Base-by-base conservation (phyloP, 495 filamentous ascomycete genomes). In the Zalerion maritima region DNA sequence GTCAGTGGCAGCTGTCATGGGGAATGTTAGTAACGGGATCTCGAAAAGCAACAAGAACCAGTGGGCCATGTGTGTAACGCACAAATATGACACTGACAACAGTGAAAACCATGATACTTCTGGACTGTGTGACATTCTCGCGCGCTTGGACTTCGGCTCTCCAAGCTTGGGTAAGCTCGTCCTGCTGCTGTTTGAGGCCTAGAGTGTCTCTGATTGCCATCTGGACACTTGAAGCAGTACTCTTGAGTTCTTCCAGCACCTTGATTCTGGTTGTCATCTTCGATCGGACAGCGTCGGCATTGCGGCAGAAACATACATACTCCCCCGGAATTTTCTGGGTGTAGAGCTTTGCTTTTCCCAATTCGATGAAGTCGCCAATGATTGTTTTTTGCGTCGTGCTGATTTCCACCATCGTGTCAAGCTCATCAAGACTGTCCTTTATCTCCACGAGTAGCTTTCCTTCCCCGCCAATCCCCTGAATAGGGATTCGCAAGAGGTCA, bases 21-120 rank as follows among this genome's bases (percentile, higher is more conserved):
- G n/a, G n/a, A n/a, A 5, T 11, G 17, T 31, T 7, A 38, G 7
- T 14, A 16, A 31, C 25, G n/a, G n/a, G n/a, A 20, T 9, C n/a
- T 19, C 18, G 12, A 6, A n/a, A n/a, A n/a, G n/a, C n/a, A n/a
- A n/a, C n/a, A n/a, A n/a, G n/a, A n/a, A n/a, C n/a, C n/a, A n/a
- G 22, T 31, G 5, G 19, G 21, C n/a, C n/a, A 14, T 12, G 5
- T 6, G 17, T 16, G 10, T 4, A 10, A 38, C 53, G 41, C 29
- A 62, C 50, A 30, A 63, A 63, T 3, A 75, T 58, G 22, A 75
- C 71, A 2, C 67, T 74, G 35, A 75, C 62, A 10, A 75, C 56
- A 0, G 73, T 78, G 31, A 78, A 76, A 0, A 74, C 57, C 69
- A 76, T 72, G 19, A 78, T 60, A 4, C 69, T 57, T 16, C 60